phyloP scores from a whole-genome alignment of 805 yeast genomes.

The Isabelozyma gotoi region DNA sequence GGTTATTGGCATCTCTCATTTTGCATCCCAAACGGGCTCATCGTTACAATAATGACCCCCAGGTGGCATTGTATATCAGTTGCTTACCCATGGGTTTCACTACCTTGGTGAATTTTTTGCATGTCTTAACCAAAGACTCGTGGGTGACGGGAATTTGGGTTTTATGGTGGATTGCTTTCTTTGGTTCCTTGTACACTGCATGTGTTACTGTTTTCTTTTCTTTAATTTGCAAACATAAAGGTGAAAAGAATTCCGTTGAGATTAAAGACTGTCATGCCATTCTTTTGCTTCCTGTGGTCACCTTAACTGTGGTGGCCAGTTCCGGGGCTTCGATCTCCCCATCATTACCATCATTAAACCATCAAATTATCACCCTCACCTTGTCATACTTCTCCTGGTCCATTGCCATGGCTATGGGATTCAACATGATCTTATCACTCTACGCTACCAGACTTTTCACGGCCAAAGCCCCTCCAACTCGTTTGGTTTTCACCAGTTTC shows the following conservation, averaged over 20 bases:
- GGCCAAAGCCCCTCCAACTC: slow-evolving; percentile 57
- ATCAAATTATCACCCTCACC: slow-evolving; percentile 52
- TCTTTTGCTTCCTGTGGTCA: slow-evolving; percentile 71
- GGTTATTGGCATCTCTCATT: slow-evolving; percentile 41
- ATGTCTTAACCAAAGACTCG: slow-evolving; percentile 36
- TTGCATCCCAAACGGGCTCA: slow-evolving; percentile 21
- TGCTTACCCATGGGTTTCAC: slow-evolving; percentile 78
- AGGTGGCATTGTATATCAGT: slow-evolving; percentile 66
- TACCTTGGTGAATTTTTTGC: slow-evolving; percentile 61
- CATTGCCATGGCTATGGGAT: slow-evolving; percentile 63
- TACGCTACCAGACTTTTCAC: slow-evolving; percentile 60
- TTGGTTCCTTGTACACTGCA: slow-evolving; percentile 54
- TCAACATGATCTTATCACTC: slow-evolving; percentile 51
- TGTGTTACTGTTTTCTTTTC: slow-evolving; percentile 58
- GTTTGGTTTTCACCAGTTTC: slow-evolving; percentile 61
- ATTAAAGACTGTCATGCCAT: slow-evolving; percentile 50
- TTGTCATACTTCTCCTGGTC: slow-evolving; percentile 64
- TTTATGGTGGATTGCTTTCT: slow-evolving; percentile 73
- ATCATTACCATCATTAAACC: slow-evolving; percentile 39
- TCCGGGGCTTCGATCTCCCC: slow-evolving; percentile 58
- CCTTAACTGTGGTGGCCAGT: slow-evolving; percentile 74
- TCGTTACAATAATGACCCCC: slow-evolving; percentile 27
- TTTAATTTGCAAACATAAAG: slow-evolving; percentile 38
- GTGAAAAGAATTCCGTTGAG: slow-evolving; percentile 17
- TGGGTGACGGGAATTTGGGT: slow-evolving; percentile 55